Evolutionary conservation across 2,329 filamentous ascomycete genomes (phyloP), one percentile per base, ranked within the genome.

Genomic region (Teratosphaeria pseudoeucalypti): DNA sequence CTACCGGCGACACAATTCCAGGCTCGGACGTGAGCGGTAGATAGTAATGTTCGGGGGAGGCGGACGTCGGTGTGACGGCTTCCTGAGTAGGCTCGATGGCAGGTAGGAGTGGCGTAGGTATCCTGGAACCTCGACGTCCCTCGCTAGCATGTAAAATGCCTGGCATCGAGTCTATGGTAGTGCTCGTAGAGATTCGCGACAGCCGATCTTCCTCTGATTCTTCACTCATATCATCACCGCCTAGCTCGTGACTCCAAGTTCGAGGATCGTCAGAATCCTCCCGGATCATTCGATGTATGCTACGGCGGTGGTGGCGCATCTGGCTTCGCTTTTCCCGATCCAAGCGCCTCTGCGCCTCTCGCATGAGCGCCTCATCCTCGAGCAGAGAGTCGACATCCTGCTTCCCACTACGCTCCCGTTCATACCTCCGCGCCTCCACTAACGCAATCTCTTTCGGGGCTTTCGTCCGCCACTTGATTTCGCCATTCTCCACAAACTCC

Each of bases 391-490:
- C 72, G 37, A 77, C 74, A 55, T 78, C 73, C 58, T 76, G 72
- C 57, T 75, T 74, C 32, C 76, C 77, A 52, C 71, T 78, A 71
- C 84, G 82, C 69, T 90, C 88, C 57, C 84, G 84, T 71, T 95
- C 88, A 65, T 94, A 83, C 58, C 92, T 84, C 60, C 85, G 82
- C 67, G 90, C 89, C 72, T 99, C 94, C 68, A 91, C 86, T 34
- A 85, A 79, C 67, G 89, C 89, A 64, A 97, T 88, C 68, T 91
- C 88, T 59, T 87, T 88, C 6, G 91, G 80, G 6, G 90, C 92
- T 75, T 92, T 90, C 72, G 88, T 92, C 58, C 94, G 85, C 94
- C 94, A 99, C 55, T 90, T 83, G 60, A 99, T 90, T 75, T 99
- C 94, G 57, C 94, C 92, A 49, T 92, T 82, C 72, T 96, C 90